Evolutionary conservation across 768 basidiomycete genomes (phyloP).

Genomic region (Leccinum arenicola): DNA sequence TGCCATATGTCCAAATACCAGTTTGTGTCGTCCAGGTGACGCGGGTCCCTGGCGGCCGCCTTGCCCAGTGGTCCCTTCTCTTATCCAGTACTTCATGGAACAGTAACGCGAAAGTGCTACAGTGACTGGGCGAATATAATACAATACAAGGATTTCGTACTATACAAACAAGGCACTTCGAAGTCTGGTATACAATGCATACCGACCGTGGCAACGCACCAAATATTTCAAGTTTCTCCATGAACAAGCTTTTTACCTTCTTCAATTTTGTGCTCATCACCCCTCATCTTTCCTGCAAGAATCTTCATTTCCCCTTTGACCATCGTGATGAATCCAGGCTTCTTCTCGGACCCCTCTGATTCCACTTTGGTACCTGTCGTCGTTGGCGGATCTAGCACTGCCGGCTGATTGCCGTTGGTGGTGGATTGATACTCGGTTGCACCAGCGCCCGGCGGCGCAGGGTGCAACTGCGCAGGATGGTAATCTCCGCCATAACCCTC

Average conservation of each 20-base stretch:
- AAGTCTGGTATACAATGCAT: conserved; percentile 5
- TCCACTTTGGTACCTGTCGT: neutral
- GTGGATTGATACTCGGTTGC: conserved; percentile 12
- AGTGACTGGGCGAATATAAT: neutral
- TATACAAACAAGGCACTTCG: conserved; percentile 6
- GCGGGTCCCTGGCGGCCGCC: neutral
- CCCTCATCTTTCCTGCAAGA: conserved; percentile 29
- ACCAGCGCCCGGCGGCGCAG: conserved; percentile 21
- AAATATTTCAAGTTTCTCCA: conserved; percentile 17
- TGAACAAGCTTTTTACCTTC: conserved; percentile 29
- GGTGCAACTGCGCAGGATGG: conserved; percentile 30
- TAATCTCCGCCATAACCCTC: conserved; percentile 19
- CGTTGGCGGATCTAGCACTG: neutral
- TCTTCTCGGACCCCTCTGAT: conserved; percentile 16
- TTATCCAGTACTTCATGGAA: neutral
- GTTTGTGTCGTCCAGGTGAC: neutral
- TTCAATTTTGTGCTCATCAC: conserved; percentile 29
- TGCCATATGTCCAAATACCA: neutral
- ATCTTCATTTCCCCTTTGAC: conserved; percentile 35
- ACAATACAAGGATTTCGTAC: conserved; percentile 4
- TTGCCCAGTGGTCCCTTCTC: neutral
- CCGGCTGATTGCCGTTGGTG: neutral
- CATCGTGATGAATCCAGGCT: conserved; percentile 26
- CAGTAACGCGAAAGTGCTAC: neutral
- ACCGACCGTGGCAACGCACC: neutral